Conservation (phyloP, 352 stramenopile species). For the Pythium periplocum region DNA sequence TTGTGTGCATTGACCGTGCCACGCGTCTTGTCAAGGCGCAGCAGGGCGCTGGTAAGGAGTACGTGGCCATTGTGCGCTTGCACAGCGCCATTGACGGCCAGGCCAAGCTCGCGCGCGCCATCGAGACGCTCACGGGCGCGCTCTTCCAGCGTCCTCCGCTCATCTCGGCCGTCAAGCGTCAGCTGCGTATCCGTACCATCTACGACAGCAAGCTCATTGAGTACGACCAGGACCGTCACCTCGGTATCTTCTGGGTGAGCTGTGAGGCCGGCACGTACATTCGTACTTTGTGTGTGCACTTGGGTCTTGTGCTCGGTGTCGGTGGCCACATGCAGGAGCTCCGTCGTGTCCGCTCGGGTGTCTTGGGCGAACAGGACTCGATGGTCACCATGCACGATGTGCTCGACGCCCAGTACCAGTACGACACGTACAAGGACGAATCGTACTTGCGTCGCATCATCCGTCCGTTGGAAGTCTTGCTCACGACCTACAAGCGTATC, state of each 20-base stretch:
- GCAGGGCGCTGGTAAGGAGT: conserved; percentile 98
- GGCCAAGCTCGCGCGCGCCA: conserved; percentile 89
- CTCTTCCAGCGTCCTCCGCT: conserved; percentile 99
- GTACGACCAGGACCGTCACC: conserved; percentile 96
- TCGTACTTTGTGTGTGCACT: conserved; percentile 98
- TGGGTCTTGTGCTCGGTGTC: conserved; percentile 96
- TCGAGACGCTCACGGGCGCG: conserved; percentile 98
- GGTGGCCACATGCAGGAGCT: conserved; percentile 99
- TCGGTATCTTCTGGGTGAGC: conserved; percentile 97
- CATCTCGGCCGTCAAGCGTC: conserved; percentile 99
- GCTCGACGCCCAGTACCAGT: conserved; percentile 98
- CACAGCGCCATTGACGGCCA: conserved; percentile 94
- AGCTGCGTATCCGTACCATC: conserved; percentile 99
- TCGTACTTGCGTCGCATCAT: conserved; percentile 97
- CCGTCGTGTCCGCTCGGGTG: conserved; percentile 94
- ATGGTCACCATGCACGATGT: conserved; percentile 99
- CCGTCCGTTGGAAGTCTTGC: conserved; percentile 96
- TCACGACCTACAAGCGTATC: conserved; percentile 99
- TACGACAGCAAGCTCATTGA: conserved; percentile 99
- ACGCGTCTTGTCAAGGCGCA: conserved; percentile 90
- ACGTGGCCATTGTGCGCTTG: conserved; percentile 97
- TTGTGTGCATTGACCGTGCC: conserved; percentile 99
- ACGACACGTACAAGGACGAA: conserved; percentile 99
- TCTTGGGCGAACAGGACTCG: conserved; percentile 94
- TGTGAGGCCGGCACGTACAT: conserved; percentile 99